Evolutionary conservation across 1,284 basidiomycete species (phyloP).

Genomic region (Ceratobasidium sp.): DNA sequence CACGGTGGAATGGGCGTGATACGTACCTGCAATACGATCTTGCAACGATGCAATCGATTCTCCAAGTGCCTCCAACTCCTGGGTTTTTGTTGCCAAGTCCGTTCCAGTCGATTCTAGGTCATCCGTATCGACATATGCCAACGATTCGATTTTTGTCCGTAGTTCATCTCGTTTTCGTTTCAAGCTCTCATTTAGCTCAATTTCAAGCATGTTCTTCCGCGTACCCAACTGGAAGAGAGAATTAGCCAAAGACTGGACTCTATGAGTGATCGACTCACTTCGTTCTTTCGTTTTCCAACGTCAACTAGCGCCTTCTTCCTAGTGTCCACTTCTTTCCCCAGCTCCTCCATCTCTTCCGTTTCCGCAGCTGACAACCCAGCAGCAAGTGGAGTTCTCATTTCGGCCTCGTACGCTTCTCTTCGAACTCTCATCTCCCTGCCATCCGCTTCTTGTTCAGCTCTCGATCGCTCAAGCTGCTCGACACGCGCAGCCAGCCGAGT

Average conservation of each 20-base stretch:
- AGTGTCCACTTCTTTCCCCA: conserved; percentile 84
- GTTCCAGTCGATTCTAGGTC: conserved; percentile 62
- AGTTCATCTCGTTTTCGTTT: conserved; percentile 84
- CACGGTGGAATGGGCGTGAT: no score
- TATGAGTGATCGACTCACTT: conserved; percentile 67
- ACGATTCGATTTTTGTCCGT: conserved; percentile 79
- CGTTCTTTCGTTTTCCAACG: conserved; percentile 76
- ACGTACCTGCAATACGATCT: conserved; percentile 47
- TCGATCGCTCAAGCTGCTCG: conserved; percentile 74
- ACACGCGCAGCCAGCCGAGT: conserved; percentile 77
- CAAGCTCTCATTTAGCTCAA: conserved; percentile 93
- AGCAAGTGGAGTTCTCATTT: conserved; percentile 83
- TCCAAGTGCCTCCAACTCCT: conserved; percentile 78
- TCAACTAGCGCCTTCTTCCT: conserved; percentile 80
- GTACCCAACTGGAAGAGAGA: conserved; percentile 73
- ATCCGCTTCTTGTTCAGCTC: conserved; percentile 82
- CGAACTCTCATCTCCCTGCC: conserved; percentile 71
- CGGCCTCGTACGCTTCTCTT: conserved; percentile 75
- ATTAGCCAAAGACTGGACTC: neutral
- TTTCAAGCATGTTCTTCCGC: conserved; percentile 86
- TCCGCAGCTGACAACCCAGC: conserved; percentile 83
- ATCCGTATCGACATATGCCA: conserved; percentile 76
- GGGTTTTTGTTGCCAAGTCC: conserved; percentile 75
- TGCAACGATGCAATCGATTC: conserved; percentile 73
- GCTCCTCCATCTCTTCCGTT: conserved; percentile 72